Evolutionary conservation across 2,329 filamentous ascomycete species (phyloP).

Genomic region (Grosmannia clavigera): DNA sequence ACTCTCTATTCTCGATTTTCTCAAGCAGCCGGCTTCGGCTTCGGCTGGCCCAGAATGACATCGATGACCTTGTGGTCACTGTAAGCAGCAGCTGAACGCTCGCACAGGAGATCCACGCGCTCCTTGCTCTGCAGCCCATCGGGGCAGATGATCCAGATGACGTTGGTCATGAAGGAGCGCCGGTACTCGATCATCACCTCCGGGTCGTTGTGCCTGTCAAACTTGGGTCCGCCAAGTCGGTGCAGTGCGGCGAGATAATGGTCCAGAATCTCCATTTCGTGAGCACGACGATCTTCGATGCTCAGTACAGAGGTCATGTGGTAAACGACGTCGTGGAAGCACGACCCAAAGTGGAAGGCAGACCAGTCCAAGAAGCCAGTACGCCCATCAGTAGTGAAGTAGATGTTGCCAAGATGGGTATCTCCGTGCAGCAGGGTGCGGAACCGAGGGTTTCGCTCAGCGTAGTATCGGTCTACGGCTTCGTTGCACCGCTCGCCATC

Average conservation of each 20-base stretch:
- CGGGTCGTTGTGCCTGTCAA: constrained; percentile 10
- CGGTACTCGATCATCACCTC: constrained; percentile 16
- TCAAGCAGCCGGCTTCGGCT: not conserved
- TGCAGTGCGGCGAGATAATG: constrained; percentile 18
- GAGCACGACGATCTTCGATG: constrained; percentile 20
- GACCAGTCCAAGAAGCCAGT: constrained; percentile 25
- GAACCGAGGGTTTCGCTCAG: not conserved
- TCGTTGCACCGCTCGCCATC: constrained; percentile 13
- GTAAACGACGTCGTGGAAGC: constrained; percentile 25
- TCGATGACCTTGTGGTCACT: not conserved
- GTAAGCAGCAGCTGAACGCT: not conserved
- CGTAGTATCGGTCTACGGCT: constrained; percentile 11
- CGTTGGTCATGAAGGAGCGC: constrained; percentile 20
- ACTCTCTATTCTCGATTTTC: no score
- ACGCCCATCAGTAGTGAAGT: constrained; percentile 14
- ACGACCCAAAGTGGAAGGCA: constrained; percentile 21
- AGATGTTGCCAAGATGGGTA: constrained; percentile 23
- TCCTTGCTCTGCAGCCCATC: constrained; percentile 21
- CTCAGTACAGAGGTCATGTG: constrained; percentile 21
- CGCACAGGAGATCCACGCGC: constrained; percentile 11
- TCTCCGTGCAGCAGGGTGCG: constrained; percentile 19
- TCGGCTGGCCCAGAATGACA: not conserved
- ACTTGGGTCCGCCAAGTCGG: not conserved
- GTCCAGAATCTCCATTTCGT: constrained; percentile 21
- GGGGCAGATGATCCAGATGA: constrained; percentile 23